phyloP scores from a whole-genome alignment of 805 yeast species.

The Wickerhamiella sergipiensis region DNA sequence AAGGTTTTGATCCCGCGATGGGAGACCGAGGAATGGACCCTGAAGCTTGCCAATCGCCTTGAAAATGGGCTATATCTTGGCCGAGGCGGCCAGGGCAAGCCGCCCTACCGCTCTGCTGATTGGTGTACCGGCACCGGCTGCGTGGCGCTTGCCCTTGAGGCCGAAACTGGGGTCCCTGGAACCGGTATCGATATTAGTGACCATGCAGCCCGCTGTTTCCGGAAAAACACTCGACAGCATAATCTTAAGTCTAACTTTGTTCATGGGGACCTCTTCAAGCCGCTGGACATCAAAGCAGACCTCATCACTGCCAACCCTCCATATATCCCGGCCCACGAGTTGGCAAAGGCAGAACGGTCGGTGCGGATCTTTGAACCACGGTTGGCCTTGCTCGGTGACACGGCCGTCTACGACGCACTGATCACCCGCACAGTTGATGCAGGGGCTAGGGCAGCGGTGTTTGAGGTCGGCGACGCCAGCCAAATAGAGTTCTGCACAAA shows the following conservation, averaged over 20 bases:
- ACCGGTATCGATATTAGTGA: conserved; percentile 38
- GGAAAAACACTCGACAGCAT: conserved; percentile 8
- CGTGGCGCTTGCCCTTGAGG: conserved; percentile 27
- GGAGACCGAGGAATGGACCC: conserved; percentile 91
- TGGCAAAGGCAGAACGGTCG: conserved; percentile 39
- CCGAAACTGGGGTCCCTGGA: conserved; percentile 38
- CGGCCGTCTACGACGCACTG: conserved; percentile 54
- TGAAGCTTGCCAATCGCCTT: conserved; percentile 26
- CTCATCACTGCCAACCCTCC: conserved; percentile 84
- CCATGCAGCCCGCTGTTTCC: conserved; percentile 36
- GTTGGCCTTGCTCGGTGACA: conserved; percentile 65
- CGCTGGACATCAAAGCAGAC: conserved; percentile 24
- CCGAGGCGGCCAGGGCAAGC: too few relatives aligned
- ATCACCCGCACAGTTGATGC: conserved; percentile 31
- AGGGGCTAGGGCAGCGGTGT: conserved; percentile 45
- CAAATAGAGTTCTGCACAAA: conserved; percentile 38
- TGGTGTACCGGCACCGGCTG: conserved; percentile 88
- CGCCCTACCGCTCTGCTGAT: conserved; percentile 33
- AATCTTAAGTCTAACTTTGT: conserved; percentile 3
- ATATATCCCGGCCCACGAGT: conserved; percentile 45
- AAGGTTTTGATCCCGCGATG: conserved; percentile 80
- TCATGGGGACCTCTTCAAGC: conserved; percentile 4
- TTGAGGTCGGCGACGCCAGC: conserved; percentile 54
- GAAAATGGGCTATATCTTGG: conserved; percentile 1
- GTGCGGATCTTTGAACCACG: conserved; percentile 64